Evolutionary conservation across 257 asterid species (phyloP).

Genomic region (Prunella vulgaris): DNA sequence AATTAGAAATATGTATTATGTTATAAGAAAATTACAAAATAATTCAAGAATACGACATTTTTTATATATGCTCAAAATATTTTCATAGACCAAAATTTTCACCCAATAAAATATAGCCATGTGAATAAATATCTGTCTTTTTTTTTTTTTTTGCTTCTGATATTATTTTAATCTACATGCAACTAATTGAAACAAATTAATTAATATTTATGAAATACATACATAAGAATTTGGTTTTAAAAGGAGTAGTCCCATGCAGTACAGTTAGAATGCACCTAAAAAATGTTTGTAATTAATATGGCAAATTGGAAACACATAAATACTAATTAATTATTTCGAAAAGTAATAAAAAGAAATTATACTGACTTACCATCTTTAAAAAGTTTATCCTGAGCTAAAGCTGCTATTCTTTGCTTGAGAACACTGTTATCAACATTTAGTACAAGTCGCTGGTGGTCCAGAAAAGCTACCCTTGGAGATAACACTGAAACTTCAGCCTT

Average conservation of each 20-base stretch:
- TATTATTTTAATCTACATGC: neutral
- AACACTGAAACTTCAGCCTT: slow-evolving; percentile 91
- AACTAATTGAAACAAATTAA: neutral
- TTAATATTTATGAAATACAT: neutral
- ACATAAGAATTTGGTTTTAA: neutral
- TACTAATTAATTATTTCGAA: no score
- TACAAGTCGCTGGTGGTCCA: slow-evolving; percentile 91
- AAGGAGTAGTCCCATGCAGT: no score
- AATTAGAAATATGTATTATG: no score
- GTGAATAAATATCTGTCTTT: no score
- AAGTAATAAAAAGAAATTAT: neutral
- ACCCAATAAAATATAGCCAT: neutral
- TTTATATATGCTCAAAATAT: no score
- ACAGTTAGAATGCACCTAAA: neutral
- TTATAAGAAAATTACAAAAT: no score
- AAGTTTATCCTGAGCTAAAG: slow-evolving; percentile 87
- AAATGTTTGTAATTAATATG: neutral
- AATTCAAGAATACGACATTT: no score
- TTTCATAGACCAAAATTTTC: no score
- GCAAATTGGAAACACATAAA: neutral
- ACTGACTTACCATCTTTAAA: slow-evolving; percentile 92
- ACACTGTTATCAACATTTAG: slow-evolving; percentile 82
- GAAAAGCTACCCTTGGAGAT: slow-evolving; percentile 88
- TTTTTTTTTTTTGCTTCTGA: no score
- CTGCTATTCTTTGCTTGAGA: slow-evolving; percentile 93